Evolutionary conservation across 2,329 filamentous ascomycete species (phyloP), one percentile per base, ranked within the genome.

Genomic region (Lasiodiplodia sp.): DNA sequence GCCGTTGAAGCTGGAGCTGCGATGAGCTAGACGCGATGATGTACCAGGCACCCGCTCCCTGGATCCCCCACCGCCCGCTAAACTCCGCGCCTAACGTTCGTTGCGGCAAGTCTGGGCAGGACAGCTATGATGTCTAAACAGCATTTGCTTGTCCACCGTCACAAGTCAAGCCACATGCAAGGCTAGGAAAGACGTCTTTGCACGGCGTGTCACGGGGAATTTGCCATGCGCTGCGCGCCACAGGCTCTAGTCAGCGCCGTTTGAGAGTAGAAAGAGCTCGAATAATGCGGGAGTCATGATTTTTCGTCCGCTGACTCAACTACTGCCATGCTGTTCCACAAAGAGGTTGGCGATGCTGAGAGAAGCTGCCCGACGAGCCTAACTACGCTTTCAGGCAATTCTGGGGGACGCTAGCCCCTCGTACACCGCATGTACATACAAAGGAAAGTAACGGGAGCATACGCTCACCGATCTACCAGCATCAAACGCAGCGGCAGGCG

Each of bases 51-150:
- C 49, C 63, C 63, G 38, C 49, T 55, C 51, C 63, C 51, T 66
- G 51, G 51, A 55, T 66, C 34, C 63, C 63, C 51, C 63, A 18
- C 52, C 52, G 49, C 52, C 55, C 63, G 63, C 63, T 66, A 66
- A 66, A 66, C 63, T 56, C 63, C 63, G 63, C 51, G 38, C 25
- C 63, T 66, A 66, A 56, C 18, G 25, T 63, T 63, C 44, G 44
- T 21, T 63, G 37, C n/a, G 58, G 58, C 58, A 63, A 49, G 58
- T 28, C 58, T 52, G 60, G 16, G 28, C 21, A 63, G 44, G 25
- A n/a, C 58, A 63, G 58, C 58, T 23, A 16, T 12, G 25, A 31
- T 37, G n/a, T n/a, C 38, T 31, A 4, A 18, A 25, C 23, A 31
- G 7, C 38, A 18, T 7, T 21, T 47, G 25, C 21, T 23, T 18